Base-by-base conservation (phyloP, 331 rosid genomes). In the Spiraea crenata region DNA sequence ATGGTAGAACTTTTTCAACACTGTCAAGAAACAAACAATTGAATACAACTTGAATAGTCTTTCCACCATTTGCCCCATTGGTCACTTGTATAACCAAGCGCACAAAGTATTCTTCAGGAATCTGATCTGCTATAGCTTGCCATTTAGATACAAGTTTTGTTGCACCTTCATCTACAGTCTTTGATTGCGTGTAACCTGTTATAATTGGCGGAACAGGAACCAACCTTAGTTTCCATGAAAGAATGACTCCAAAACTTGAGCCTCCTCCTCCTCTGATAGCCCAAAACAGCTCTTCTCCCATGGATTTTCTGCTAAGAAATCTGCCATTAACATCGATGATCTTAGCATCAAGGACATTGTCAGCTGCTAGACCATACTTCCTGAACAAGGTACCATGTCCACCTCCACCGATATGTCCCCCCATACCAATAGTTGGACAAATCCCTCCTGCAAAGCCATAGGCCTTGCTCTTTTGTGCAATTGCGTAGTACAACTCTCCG, bases 251-350 rank as follows among this genome's bases (percentile, higher is more conserved):
- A 45, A 82, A 82, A 48, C 72, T 82, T 35, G 72, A 69, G n/a
- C 71, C 85, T 64, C 82, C 82, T 7, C 85, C 85, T 3, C 85
- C 80, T 63, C 80, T 54, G n/a, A 74, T 73, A 19, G 82, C 85
- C 82, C 85, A 81, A 65, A 81, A 81, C 0, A 81, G 74, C 2
- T 81, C 82, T 13, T 77, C 77, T 13, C 85, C 85, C 80, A 74
- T 82, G 5, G 79, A 70, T 35, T 51, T 42, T 65, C 82, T 44
- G 57, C 77, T 72, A 37, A 74, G 65, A 54, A 82, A 10, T 52
- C 68, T 69, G 37, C 85, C 85, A 3, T 52, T 46, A 3, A 41
- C 82, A 3, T 74, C 71, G 0, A 82, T 64, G 31, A 82, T 57
- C 16, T 39, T 50, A 3, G 80, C 85, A 47, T 82, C 80, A 5